These are phyloP conservation scores for Russula griseocarnosa DNA, from an alignment of 768 basidiomycete genomes.

Conservation along the genomic window DNA sequence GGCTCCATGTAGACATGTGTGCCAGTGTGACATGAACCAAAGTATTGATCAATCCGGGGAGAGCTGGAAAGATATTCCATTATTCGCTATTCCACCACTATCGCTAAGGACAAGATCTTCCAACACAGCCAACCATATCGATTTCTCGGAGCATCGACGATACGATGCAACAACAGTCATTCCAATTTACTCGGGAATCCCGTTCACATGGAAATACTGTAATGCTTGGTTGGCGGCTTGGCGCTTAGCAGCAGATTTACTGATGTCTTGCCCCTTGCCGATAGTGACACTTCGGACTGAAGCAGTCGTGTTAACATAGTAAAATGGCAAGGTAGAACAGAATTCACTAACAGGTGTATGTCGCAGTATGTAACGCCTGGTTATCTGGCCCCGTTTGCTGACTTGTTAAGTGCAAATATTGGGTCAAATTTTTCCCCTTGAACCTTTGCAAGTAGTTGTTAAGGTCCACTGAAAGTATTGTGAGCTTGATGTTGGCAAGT, in stretches of 20 bases:
- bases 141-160: background rate
- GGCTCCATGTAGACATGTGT: too few relatives aligned
- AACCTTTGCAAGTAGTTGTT: too few relatives aligned
- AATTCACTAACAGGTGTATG: too few relatives aligned
- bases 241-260: background rate
- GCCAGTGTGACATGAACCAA: too few relatives aligned
- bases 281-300: background rate
- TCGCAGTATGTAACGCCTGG: too few relatives aligned
- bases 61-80: background rate
- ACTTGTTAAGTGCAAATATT: too few relatives aligned
- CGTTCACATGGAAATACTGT: background rate
- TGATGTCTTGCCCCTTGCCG: background rate
- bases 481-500: too few relatives aligned
- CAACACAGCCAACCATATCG: too few relatives aligned
- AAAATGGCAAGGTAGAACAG: too few relatives aligned
- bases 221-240: conserved; percentile 5
- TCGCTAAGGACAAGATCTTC: background rate
- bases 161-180: background rate
- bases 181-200: background rate
- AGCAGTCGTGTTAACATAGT: background rate
- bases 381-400: too few relatives aligned
- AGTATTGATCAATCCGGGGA: background rate
- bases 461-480: too few relatives aligned
- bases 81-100: background rate
- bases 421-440: too few relatives aligned